These are phyloP conservation scores for Xerocomellus amylosporus DNA, from an alignment of 768 basidiomycete genomes.

Conservation along the genomic window DNA sequence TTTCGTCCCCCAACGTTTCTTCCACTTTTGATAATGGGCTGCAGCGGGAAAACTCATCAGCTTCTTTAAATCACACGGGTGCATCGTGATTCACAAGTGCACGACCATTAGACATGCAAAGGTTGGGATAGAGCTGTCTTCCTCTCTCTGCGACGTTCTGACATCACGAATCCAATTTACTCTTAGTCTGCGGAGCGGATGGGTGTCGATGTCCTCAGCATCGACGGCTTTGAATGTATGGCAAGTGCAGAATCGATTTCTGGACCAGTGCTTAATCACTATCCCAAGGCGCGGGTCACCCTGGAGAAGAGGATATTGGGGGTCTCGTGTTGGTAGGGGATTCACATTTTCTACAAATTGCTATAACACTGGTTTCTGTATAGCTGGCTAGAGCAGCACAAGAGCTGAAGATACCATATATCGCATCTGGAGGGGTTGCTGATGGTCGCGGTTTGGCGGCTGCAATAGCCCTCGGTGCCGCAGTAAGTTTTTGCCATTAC, in stretches of 20 bases:
- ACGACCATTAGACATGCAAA: slow-evolving; percentile 84
- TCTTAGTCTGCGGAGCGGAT: slow-evolving; percentile 59
- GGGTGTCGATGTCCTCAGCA: slow-evolving; percentile 85
- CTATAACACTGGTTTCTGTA: not conserved
- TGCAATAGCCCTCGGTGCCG: slow-evolving; percentile 77
- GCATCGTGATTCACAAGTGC: slow-evolving; percentile 88
- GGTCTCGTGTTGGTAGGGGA: slow-evolving; percentile 70
- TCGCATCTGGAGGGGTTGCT: slow-evolving; percentile 90
- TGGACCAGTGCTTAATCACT: slow-evolving; percentile 6
- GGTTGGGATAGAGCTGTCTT: slow-evolving; percentile 35
- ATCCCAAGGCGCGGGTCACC: slow-evolving; percentile 81
- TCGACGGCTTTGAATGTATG: slow-evolving; percentile 90
- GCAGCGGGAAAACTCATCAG: slow-evolving; percentile 74
- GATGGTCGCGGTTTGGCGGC: slow-evolving; percentile 83
- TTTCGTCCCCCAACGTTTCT: not conserved
- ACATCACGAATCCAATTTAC: not conserved
- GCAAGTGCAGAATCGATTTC: not conserved
- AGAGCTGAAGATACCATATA: slow-evolving; percentile 79
- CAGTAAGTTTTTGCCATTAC: slow-evolving; percentile 43
- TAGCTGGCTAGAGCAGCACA: slow-evolving; percentile 85
- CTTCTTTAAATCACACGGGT: slow-evolving; percentile 75
- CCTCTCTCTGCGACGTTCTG: slow-evolving; percentile 26
- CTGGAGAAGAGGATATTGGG: slow-evolving; percentile 92
- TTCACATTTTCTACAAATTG: not conserved
- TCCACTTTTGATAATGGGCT: not conserved